A percentile compares a stretch with the other conserved stretches of the same genome.
These are phyloP conservation scores for Pseudopediastrum boryanum DNA, from an alignment of 139 green algal genomes.

Conservation along the genomic window DNA sequence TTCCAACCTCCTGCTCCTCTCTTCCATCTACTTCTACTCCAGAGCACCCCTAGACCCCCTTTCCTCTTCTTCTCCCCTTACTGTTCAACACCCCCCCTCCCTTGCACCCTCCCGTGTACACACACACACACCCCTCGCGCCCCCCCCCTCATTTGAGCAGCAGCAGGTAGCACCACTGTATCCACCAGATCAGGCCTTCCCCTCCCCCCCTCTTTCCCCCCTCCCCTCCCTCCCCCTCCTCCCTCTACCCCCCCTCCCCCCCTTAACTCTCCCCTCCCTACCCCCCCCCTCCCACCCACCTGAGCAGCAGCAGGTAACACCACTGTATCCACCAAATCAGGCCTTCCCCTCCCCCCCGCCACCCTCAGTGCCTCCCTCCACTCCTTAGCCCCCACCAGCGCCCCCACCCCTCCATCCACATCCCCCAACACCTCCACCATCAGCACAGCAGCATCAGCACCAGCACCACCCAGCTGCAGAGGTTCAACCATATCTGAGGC, in stretches of 20 bases:
- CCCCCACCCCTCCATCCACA: constrained; percentile 63
- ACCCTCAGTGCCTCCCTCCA: constrained; percentile 63
- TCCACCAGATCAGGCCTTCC: constrained; percentile 16
- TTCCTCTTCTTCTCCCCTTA: background rate
- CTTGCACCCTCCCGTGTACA: background rate
- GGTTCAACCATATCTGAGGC: constrained; percentile 72
- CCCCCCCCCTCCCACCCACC: constrained; percentile 27
- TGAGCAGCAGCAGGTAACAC: constrained; percentile 59
- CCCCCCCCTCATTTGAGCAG: constrained; percentile 39
- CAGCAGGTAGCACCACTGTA: constrained; percentile 50
- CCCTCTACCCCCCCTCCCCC: constrained; percentile 44
- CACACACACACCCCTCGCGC: constrained; percentile 40
- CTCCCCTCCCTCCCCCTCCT: background rate
- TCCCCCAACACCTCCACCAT: constrained; percentile 69
- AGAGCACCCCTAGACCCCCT: background rate
- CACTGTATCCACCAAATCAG: constrained; percentile 57
- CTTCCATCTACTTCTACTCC: background rate
- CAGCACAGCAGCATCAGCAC: constrained; percentile 71
- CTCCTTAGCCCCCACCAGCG: constrained; percentile 62
- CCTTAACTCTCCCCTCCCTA: constrained; percentile 29
- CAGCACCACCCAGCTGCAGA: constrained; percentile 54
- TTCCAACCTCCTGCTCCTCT: background rate
- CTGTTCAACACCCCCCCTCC: background rate
- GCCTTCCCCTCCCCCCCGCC: constrained; percentile 34
- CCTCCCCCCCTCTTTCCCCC: background rate